These are phyloP conservation scores for Auricularia cornea DNA, from an alignment of 768 basidiomycete species.

Conservation along the genomic window DNA sequence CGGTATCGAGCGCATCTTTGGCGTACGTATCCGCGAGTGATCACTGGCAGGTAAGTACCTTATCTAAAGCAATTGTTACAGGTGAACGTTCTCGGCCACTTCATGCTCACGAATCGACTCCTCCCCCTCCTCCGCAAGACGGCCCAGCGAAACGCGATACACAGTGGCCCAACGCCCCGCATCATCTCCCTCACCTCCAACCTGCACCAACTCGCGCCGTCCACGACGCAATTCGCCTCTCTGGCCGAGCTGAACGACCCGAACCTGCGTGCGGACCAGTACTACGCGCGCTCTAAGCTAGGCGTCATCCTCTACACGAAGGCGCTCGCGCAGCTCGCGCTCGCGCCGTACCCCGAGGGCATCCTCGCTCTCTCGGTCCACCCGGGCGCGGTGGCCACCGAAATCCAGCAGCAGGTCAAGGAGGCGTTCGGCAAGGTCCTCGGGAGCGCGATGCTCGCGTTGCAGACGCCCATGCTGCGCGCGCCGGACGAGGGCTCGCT, in stretches of 20 bases:
- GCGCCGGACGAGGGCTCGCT: slow-evolving; percentile 18
- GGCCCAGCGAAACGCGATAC: slow-evolving; percentile 9
- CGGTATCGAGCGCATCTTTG: slow-evolving; percentile 15
- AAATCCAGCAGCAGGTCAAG: slow-evolving; percentile 18
- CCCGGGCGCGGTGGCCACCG: slow-evolving; percentile 21
- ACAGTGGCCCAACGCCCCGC: slow-evolving; percentile 21
- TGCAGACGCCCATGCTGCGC: slow-evolving; percentile 21
- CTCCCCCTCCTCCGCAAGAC: slow-evolving; percentile 32
- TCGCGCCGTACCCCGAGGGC: neutral
- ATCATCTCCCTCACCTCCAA: slow-evolving; percentile 33
- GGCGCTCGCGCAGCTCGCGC: slow-evolving; percentile 14
- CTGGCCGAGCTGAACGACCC: slow-evolving; percentile 31
- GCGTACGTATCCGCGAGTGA: slow-evolving; percentile 9
- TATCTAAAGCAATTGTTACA: too few species aligned
- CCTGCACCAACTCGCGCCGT: slow-evolving; percentile 31
- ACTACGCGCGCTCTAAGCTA: slow-evolving; percentile 35
- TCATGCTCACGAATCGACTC: slow-evolving; percentile 34
- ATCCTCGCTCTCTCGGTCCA: slow-evolving; percentile 12
- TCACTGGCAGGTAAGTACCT: too few species aligned
- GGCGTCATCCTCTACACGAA: slow-evolving; percentile 33
- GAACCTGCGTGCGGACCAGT: slow-evolving; percentile 22
- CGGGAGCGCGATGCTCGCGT: slow-evolving; percentile 15
- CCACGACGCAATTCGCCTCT: slow-evolving; percentile 24
- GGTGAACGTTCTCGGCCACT: slow-evolving; percentile 30
- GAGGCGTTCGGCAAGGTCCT: slow-evolving; percentile 18